Evolutionary conservation across 2,329 filamentous ascomycete species (phyloP), one percentile per base, ranked within the genome.

Genomic region (Cercospora sp.): DNA sequence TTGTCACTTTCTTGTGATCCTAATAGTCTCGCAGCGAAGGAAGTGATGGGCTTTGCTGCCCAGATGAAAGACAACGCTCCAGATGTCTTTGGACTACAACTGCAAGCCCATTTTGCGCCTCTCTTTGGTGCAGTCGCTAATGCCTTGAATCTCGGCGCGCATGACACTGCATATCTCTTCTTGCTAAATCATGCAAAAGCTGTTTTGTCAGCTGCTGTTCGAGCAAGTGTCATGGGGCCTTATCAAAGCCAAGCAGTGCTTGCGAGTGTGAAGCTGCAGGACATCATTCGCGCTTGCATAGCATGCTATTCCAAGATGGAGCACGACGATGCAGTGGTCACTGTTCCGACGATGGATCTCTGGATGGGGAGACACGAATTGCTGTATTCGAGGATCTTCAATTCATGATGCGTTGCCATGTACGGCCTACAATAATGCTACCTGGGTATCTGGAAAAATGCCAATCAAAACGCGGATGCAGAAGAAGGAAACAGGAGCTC

Each of bases 321-420:
- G 3, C 30, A 64, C 57, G 88, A 91, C 66, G 86, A 89, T 70
- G 91, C 91, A 3, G 91, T 90, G 5, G 91, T 94, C 82, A 88
- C 83, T 65, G 89, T 93, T 70, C 92, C 92, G 1, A 86, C 89
- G 1, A 89, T 94, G 86, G 92, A 95, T 81, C 78, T 95, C 34
- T 95, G 92, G 91, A 85, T 93, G 75, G 92, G 92, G 3, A 85
- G 92, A 76, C 92, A 95, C 79, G 92, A 95, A 83, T 82, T 92
- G 77, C 79, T 95, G 71, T 95, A 95, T 79, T 94, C 91, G 67
- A 87, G 92, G 74, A 94, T 95, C 65, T 95, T 95, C 77, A 95
- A 95, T 80, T 94, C 91, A 74, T 94, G 76, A 77, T 43, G 58
- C 30, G 32, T 40, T 61, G 26, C 16, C 34, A 61, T 18, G n/a